phyloP scores from a whole-genome alignment of 441 rosid species.

The Manihot esculenta region DNA sequence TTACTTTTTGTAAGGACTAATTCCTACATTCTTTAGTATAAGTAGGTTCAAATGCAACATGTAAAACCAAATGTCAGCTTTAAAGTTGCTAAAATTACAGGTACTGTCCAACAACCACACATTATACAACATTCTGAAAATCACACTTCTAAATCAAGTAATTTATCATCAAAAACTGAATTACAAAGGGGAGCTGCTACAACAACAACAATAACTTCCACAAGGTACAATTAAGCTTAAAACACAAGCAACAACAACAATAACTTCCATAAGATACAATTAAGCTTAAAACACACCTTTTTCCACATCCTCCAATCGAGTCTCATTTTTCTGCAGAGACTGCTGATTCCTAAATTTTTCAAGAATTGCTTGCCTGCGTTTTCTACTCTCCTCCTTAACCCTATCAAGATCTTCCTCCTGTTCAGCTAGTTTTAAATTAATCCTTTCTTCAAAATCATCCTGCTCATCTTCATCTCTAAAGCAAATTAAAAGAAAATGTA shows the following conservation, averaged over 20 bases:
- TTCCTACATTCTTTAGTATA: not conserved
- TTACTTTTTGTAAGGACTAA: not conserved
- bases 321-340: slow-evolving; percentile 41
- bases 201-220: not conserved
- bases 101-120: not conserved
- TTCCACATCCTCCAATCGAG: slow-evolving; percentile 30
- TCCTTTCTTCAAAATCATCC: slow-evolving; percentile 64
- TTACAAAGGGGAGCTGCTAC: not conserved
- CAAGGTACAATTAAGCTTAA: not conserved
- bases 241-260: slow-evolving; percentile 18
- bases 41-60: not conserved
- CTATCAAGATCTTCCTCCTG: slow-evolving; percentile 78
- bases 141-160: not conserved
- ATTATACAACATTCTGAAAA: not conserved
- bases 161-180: not conserved
- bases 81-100: not conserved
- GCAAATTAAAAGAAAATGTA: slow-evolving; percentile 3
- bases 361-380: slow-evolving; percentile 75
- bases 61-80: not conserved
- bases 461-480: slow-evolving; percentile 55
- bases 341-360: slow-evolving; percentile 68
- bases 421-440: slow-evolving; percentile 59
- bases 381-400: slow-evolving; percentile 94
- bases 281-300: slow-evolving; percentile 37
- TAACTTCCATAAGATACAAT: not conserved